Percentiles rank a stretch among this genome's conserved stretches.
These are phyloP conservation scores for Parachaetomium inaequale DNA, from an alignment of 495 filamentous ascomycete genomes.

Conservation along the genomic window DNA sequence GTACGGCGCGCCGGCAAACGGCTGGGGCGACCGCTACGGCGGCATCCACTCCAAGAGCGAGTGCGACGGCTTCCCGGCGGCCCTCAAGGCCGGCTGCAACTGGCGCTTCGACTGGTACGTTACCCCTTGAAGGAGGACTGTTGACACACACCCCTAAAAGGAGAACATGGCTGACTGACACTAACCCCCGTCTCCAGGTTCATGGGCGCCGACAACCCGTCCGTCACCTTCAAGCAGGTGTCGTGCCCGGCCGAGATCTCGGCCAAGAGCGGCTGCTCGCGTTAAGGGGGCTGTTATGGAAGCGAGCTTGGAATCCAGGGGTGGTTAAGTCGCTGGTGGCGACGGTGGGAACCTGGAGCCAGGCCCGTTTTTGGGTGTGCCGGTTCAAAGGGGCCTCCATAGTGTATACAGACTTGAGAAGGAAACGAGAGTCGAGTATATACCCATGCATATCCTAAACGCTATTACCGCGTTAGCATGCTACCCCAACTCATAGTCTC, in stretches of 20 bases:
- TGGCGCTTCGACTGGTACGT: constrained; percentile 61
- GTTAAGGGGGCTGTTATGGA: constrained; percentile 29
- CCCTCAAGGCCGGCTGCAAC: constrained; percentile 60
- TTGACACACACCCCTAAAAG: not conserved
- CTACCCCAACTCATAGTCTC: no score
- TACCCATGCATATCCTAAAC: not conserved
- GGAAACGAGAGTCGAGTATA: not conserved
- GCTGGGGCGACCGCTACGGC: constrained; percentile 63
- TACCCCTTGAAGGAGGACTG: not conserved
- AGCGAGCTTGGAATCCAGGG: not conserved
- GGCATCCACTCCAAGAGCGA: constrained; percentile 50
- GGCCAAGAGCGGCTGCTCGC: constrained; percentile 46
- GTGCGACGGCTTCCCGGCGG: constrained; percentile 54
- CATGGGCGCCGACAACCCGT: constrained; percentile 57
- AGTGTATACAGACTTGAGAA: not conserved
- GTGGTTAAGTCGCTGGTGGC: not conserved
- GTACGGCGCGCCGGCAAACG: constrained; percentile 54
- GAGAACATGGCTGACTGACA: constrained; percentile 43
- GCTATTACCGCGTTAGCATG: no score
- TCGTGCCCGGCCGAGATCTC: constrained; percentile 59
- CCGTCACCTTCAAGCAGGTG: constrained; percentile 53
- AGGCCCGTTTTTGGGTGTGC: no score
- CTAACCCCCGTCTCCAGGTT: constrained; percentile 48
- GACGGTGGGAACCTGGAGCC: no score
- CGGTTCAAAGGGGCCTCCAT: no score